Evolutionary conservation across 2,329 filamentous ascomycete genomes (phyloP).

Genomic region (Clonostachys solani): DNA sequence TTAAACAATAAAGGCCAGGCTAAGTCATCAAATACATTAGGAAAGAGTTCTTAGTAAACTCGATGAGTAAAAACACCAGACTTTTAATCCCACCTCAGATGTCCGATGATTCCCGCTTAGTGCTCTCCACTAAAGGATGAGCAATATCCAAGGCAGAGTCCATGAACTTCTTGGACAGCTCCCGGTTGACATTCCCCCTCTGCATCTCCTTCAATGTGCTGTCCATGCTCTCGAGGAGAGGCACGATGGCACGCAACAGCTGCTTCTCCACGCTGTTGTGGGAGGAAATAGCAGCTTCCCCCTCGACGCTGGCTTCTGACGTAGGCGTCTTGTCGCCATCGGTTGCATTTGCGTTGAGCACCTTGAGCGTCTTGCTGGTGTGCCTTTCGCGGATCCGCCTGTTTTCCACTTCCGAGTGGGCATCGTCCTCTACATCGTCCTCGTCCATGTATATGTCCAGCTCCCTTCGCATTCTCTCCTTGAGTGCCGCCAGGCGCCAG

Average conservation of each 20-base stretch:
- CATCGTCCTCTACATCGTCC: not conserved
- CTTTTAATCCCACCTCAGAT: too few relatives aligned
- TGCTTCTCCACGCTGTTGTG: not conserved
- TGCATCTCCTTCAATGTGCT: conserved; percentile 2
- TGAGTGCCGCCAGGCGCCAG: conserved; percentile 1
- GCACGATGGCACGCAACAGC: not conserved
- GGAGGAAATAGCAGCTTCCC: not conserved
- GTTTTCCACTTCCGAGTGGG: not conserved
- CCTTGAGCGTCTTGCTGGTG: not conserved
- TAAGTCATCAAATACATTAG: too few relatives aligned
- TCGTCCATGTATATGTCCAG: not conserved
- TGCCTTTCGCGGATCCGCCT: not conserved
- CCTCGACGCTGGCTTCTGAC: not conserved
- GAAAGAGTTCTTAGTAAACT: too few relatives aligned
- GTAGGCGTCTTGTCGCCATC: not conserved
- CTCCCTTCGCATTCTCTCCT: not conserved
- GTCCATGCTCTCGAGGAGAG: conserved; percentile 4
- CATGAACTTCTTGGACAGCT: not conserved
- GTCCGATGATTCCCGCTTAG: too few relatives aligned
- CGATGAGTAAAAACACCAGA: too few relatives aligned
- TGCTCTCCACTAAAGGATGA: too few relatives aligned
- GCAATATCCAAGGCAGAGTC: not conserved
- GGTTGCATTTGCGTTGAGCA: conserved; percentile 1
- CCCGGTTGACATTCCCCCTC: not conserved
- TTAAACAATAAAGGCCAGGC: too few relatives aligned